Base-by-base conservation (phyloP, 768 basidiomycete species). In the Strobilomyces confusus region DNA sequence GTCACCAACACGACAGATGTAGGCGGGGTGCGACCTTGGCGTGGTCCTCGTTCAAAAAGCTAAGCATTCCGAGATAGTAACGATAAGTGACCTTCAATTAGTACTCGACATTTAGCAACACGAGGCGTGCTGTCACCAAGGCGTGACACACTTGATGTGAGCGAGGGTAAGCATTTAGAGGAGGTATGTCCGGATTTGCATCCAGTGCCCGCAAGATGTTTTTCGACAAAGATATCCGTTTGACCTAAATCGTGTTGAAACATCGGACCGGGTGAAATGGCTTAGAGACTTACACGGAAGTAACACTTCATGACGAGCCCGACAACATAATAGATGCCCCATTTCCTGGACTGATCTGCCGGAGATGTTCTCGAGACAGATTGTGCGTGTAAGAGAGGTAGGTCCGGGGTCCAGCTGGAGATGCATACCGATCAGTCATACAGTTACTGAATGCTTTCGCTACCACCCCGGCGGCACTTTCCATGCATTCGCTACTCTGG, bases 61-160 rank as follows among this genome's bases (percentile, higher is more conserved):
- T 87, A 56, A 98, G 77, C 84, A 98, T 91, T 57, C 95, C 97
- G 44, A 97, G 72, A 66, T 98, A 98, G 75, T 95, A 99, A 56
- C 85, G 79, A 72, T 89, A 97, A 22, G 95, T 95, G 47, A 97
- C 92, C 89, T 93, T 73, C 55, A 55, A 58, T 54, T 52, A 44
- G 40, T 64, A 44, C 66, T 62, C 22, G 34, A 45, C 30, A 40
- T 59, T 50, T 49, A 53, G 55, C 40, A 52, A 57, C 25, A 49
- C 25, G 43, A 32, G 26, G 14, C 12, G 34, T 29, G 42, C 17
- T 12, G 19, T 55, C 57, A 54, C 46, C 53, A 51, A 59, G 48
- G 55, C 51, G 53, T 41, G 37, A 58, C 71, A 55, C 66, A 91
- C 90, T 73, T 94, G 92, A 70, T 95, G 93, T 17, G 89, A 83